Evolutionary conservation across 2,329 filamentous ascomycete species (phyloP).

Genomic region (Botryotinia calthae): DNA sequence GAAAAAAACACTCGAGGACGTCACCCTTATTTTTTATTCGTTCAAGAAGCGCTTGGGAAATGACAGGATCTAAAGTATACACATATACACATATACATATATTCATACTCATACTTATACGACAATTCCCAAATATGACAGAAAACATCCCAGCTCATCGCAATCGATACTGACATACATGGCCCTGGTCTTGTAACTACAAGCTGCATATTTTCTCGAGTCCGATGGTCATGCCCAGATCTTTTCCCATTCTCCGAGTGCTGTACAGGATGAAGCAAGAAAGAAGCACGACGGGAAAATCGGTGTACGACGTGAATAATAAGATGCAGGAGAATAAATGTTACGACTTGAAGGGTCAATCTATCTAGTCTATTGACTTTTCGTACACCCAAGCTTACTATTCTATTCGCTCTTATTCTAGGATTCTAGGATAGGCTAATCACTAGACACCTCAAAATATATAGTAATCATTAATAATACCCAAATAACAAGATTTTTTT

Average conservation of each 20-base stretch:
- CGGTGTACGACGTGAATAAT: not conserved
- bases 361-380: not conserved
- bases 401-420: not conserved
- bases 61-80: not conserved
- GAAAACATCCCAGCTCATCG: not conserved
- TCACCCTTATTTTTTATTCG: not conserved
- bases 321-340: not conserved
- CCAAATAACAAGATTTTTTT: not conserved
- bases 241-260: conserved; percentile 9
- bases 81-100: not conserved
- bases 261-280: conserved; percentile 12
- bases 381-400: not conserved
- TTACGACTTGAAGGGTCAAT: not conserved
- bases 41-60: conserved; percentile 13
- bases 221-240: conserved; percentile 9
- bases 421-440: not conserved
- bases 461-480: not conserved
- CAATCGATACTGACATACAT: not conserved
- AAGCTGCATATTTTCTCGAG: conserved; percentile 18
- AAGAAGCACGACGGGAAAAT: conserved; percentile 3
- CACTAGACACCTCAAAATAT: not conserved
- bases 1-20: not conserved
- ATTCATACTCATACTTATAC: not conserved
- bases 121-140: not conserved
- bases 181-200: conserved; percentile 11